Percentiles rank a stretch among this genome's conserved stretches.
These are phyloP conservation scores for Rhodofomes roseus DNA, from an alignment of 1,284 basidiomycete genomes.

Conservation along the genomic window DNA sequence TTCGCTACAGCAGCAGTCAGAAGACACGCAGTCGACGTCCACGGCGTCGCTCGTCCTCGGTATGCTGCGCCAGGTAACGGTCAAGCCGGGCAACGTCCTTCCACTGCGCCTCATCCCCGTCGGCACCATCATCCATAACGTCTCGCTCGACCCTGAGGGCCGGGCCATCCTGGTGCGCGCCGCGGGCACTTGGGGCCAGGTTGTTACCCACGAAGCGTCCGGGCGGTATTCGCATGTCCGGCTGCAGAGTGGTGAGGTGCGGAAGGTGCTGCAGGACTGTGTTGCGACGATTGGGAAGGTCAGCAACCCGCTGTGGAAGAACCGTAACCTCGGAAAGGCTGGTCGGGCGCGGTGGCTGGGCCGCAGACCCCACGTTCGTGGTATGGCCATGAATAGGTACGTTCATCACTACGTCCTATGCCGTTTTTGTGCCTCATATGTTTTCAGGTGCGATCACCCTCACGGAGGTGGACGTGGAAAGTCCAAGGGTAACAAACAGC, in stretches of 20 bases:
- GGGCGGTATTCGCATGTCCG: constrained; percentile 80
- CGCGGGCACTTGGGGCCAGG: constrained; percentile 84
- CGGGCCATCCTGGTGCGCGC: constrained; percentile 84
- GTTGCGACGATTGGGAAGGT: constrained; percentile 90
- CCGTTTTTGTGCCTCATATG: not conserved
- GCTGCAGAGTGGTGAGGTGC: constrained; percentile 90
- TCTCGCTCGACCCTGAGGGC: constrained; percentile 76
- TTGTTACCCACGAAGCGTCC: constrained; percentile 72
- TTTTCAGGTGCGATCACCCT: constrained; percentile 81
- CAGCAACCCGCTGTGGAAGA: constrained; percentile 91
- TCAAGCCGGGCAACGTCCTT: constrained; percentile 92
- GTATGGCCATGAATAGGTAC: constrained; percentile 97
- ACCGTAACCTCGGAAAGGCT: constrained; percentile 86
- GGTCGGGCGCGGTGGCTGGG: constrained; percentile 90
- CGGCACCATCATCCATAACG: constrained; percentile 88
- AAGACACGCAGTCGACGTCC: constrained; percentile 32
- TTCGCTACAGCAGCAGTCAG: constrained; percentile 34
- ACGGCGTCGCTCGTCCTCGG: constrained; percentile 76
- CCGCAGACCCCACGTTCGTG: constrained; percentile 83
- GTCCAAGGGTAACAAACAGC: constrained; percentile 93
- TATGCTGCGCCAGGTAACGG: constrained; percentile 79
- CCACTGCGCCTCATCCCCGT: constrained; percentile 90
- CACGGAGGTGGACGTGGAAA: constrained; percentile 98
- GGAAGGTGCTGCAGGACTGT: constrained; percentile 81
- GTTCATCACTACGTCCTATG: constrained; percentile 26